Percentiles rank a stretch among this genome's conserved stretches.
These are phyloP conservation scores for Rhododendron williamsianum DNA, from an alignment of 148 eudicot species.

Conservation along the genomic window DNA sequence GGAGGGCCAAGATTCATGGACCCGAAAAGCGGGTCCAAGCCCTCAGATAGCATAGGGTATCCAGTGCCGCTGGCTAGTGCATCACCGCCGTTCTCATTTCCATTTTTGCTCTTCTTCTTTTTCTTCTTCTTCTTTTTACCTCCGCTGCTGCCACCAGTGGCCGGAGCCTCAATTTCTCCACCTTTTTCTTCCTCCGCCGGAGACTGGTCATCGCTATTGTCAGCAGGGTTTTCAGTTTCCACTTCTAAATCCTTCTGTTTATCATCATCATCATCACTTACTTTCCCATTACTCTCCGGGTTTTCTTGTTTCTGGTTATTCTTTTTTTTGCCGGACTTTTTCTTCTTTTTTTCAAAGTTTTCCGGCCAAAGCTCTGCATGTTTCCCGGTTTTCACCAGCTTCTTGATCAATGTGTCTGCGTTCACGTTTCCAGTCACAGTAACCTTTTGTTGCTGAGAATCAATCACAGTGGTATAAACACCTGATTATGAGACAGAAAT, in stretches of 20 bases:
- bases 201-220: neutral
- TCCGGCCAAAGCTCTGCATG: constrained; percentile 66
- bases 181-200: neutral
- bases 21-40: constrained; percentile 9
- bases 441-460: constrained; percentile 63
- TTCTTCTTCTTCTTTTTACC: constrained; percentile 36
- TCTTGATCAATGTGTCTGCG: constrained; percentile 54
- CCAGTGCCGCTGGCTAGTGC: constrained; percentile 15
- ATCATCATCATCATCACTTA: constrained; percentile 16
- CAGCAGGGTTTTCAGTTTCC: neutral
- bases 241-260: constrained; percentile 9
- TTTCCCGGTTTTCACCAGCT: constrained; percentile 65
- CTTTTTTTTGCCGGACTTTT: constrained; percentile 22
- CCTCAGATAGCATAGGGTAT: neutral
- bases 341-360: constrained; percentile 13
- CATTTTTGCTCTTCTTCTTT: constrained; percentile 19
- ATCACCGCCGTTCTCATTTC: constrained; percentile 13
- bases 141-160: constrained; percentile 8
- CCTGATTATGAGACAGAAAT: constrained; percentile 41
- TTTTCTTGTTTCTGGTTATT: constrained; percentile 25
- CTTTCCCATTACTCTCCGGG: constrained; percentile 1
- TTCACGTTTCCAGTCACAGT: constrained; percentile 66
- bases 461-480: constrained; percentile 58
- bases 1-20: constrained; percentile 21
- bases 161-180: constrained; percentile 4